phyloP scores from a whole-genome alignment of 805 yeast species.

The Pichia membranifaciens region DNA sequence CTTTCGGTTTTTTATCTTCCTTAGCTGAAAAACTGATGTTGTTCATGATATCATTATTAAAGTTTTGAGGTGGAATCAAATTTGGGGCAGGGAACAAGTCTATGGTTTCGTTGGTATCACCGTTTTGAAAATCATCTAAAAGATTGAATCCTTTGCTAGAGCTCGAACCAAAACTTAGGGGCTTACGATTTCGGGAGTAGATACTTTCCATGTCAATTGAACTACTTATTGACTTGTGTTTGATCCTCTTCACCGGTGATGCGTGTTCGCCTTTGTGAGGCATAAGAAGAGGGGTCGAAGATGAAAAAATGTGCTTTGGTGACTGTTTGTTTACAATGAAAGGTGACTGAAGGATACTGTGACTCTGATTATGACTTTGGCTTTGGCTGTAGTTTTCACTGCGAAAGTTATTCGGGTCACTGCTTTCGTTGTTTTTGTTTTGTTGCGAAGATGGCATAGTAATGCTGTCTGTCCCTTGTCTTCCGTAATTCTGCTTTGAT shows the following conservation, averaged over 20 bases:
- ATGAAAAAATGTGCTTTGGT: background rate
- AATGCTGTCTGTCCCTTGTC: no score
- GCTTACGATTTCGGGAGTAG: conserved; percentile 1
- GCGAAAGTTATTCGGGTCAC: no score
- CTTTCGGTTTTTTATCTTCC: background rate
- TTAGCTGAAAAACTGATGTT: background rate
- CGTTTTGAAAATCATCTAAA: conserved; percentile 28
- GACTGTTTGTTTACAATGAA: background rate
- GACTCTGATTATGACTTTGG: background rate
- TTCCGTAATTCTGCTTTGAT: no score
- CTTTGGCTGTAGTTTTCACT: background rate
- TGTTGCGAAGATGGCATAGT: no score
- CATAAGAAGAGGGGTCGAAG: conserved; percentile 3
- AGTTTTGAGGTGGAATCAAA: conserved; percentile 3
- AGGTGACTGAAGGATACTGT: conserved; percentile 3
- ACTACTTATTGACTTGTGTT: background rate
- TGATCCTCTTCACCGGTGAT: conserved; percentile 4
- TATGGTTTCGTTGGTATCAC: conserved; percentile 12
- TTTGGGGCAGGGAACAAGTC: conserved; percentile 1
- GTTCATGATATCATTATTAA: background rate
- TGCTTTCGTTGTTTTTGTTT: background rate
- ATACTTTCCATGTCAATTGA: background rate
- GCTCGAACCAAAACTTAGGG: background rate
- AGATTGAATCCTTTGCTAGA: conserved; percentile 11
- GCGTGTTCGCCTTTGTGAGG: conserved; percentile 5